Conservation (phyloP, 2,329 filamentous ascomycete genomes). For the Ophiocordyceps sinensis region DNA sequence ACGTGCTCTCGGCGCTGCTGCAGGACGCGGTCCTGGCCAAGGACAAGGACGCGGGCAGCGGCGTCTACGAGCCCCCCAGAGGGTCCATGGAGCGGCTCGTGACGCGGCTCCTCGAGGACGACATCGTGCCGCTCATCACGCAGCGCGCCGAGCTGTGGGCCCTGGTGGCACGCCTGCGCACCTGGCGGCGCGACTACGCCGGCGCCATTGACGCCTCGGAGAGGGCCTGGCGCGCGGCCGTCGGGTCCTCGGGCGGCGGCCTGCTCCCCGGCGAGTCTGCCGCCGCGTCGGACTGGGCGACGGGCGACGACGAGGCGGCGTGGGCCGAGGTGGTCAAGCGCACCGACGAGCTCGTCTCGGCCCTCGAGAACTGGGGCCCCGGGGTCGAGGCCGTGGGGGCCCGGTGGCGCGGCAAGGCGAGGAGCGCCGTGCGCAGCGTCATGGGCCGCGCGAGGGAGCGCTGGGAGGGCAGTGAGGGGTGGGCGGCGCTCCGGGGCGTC, state of each 20-base stretch:
- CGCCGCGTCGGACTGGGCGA: slow-evolving; percentile 18
- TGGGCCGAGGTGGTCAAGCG: slow-evolving; percentile 64
- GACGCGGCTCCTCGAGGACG: slow-evolving; percentile 57
- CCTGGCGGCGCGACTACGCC: slow-evolving; percentile 56
- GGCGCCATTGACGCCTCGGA: slow-evolving; percentile 74
- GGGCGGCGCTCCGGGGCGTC: slow-evolving; percentile 42
- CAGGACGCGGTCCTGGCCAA: slow-evolving; percentile 47
- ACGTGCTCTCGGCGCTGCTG: slow-evolving; percentile 58
- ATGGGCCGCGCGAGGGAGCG: slow-evolving; percentile 66
- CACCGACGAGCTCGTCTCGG: slow-evolving; percentile 68
- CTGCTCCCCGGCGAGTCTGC: slow-evolving; percentile 23
- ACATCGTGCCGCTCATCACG: slow-evolving; percentile 74
- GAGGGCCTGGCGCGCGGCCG: slow-evolving; percentile 71
- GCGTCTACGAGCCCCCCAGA: slow-evolving; percentile 26
- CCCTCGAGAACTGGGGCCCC: slow-evolving; percentile 66
- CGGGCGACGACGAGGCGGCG: slow-evolving; percentile 36
- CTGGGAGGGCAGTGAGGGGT: slow-evolving; percentile 68
- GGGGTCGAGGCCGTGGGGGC: slow-evolving; percentile 54
- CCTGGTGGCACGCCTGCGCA: slow-evolving; percentile 54
- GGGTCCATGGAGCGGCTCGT: slow-evolving; percentile 50
- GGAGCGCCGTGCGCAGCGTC: slow-evolving; percentile 70
- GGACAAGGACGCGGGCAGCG: slow-evolving; percentile 14
- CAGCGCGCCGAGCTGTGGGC: slow-evolving; percentile 63
- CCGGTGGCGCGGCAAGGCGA: slow-evolving; percentile 79
- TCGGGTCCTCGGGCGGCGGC: slow-evolving; percentile 32